phyloP scores from a whole-genome alignment of 2,329 filamentous ascomycete genomes.

The Clonostachys solani region DNA sequence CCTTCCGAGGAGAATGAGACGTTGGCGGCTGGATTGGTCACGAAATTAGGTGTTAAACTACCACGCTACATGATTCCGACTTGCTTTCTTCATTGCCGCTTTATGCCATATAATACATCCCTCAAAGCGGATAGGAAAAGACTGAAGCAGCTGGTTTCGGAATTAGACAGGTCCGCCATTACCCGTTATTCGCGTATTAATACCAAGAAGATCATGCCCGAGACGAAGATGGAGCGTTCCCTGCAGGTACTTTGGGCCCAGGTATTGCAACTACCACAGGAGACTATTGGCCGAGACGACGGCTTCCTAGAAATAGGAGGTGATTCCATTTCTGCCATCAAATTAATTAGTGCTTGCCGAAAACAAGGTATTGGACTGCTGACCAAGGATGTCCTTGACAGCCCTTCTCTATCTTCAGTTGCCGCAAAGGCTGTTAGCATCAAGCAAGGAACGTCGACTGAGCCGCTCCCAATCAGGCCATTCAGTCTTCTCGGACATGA shows the following conservation, averaged over 20 bases:
- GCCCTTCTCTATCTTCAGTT: not conserved
- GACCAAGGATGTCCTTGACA: not conserved
- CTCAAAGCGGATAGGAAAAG: conserved; percentile 6
- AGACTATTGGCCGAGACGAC: conserved; percentile 3
- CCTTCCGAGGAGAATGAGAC: conserved; percentile 3
- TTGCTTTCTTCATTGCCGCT: conserved; percentile 4
- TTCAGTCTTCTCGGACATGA: not conserved
- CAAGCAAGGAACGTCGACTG: not conserved
- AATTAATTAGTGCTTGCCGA: conserved; percentile 1
- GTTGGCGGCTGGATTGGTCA: not conserved
- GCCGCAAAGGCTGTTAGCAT: not conserved
- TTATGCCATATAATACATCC: conserved; percentile 5
- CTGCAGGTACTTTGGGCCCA: conserved; percentile 3
- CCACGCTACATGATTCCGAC: conserved; percentile 9
- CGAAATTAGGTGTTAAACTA: conserved; percentile 1
- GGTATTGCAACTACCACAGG: conserved; percentile 1
- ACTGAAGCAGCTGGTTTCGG: not conserved
- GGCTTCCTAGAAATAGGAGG: conserved; percentile 8
- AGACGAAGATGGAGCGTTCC: not conserved
- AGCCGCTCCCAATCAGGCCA: not conserved
- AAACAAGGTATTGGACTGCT: not conserved
- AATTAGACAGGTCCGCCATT: not conserved
- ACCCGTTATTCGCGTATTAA: not conserved
- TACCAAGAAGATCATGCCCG: not conserved
- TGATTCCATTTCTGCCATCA: conserved; percentile 8